Evolutionary conservation across 2,329 filamentous ascomycete species (phyloP).

Genomic region (Epicoccum nigrum): DNA sequence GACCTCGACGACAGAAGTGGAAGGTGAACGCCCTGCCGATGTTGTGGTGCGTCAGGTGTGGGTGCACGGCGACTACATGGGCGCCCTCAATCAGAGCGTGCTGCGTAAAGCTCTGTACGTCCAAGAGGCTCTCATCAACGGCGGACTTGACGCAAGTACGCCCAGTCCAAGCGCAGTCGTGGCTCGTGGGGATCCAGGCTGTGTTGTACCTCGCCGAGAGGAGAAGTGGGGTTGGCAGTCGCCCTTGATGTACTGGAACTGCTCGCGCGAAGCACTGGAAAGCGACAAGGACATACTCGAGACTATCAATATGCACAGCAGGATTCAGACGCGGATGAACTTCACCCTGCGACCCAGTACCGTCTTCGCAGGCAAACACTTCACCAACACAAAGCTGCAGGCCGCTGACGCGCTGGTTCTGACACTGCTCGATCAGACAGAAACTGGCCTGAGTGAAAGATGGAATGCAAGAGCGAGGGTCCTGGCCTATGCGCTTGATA

Average conservation of each 20-base stretch:
- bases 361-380: constrained; percentile 81
- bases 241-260: constrained; percentile 81
- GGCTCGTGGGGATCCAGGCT: constrained; percentile 18
- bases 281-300: constrained; percentile 67
- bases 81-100: constrained; percentile 70
- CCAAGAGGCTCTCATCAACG: constrained; percentile 71
- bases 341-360: constrained; percentile 77
- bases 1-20: constrained; percentile 73
- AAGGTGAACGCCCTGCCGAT: constrained; percentile 62
- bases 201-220: constrained; percentile 54
- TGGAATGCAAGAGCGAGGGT: constrained; percentile 68
- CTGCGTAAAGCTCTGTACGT: constrained; percentile 71
- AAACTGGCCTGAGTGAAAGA: constrained; percentile 65
- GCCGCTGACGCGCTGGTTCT: constrained; percentile 81
- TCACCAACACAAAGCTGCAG: constrained; percentile 68
- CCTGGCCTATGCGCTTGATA: constrained; percentile 57
- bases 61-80: constrained; percentile 82
- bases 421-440: constrained; percentile 72
- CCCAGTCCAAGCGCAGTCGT: constrained; percentile 1
- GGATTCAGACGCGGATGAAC: constrained; percentile 70
- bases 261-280: constrained; percentile 64
- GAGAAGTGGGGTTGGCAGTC: constrained; percentile 80
- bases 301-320: constrained; percentile 71
- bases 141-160: constrained; percentile 29
- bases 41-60: constrained; percentile 83